phyloP scores from a whole-genome alignment of 495 filamentous ascomycete species.

The Aspergillus carlsbadensis region DNA sequence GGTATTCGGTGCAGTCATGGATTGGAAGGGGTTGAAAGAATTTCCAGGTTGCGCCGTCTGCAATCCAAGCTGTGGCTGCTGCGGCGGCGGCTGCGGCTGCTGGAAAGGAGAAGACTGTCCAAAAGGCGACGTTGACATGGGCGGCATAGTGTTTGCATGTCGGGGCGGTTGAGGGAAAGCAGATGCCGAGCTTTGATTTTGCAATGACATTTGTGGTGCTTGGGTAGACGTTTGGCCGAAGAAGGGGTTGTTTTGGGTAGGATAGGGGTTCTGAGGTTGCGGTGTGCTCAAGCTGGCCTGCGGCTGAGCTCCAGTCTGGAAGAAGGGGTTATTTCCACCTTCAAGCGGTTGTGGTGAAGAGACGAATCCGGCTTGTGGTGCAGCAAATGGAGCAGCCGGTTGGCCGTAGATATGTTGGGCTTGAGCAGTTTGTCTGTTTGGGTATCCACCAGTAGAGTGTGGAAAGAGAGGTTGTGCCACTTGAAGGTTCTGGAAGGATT shows the following conservation, averaged over 20 bases:
- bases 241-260: slow-evolving; percentile 52
- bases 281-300: slow-evolving; percentile 37
- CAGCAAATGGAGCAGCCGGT: slow-evolving; percentile 59
- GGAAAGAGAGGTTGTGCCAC: slow-evolving; percentile 74
- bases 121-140: slow-evolving; percentile 34
- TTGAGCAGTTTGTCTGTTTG: slow-evolving; percentile 50
- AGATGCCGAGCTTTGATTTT: slow-evolving; percentile 26
- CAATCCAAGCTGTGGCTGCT: slow-evolving; percentile 14
- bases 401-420: slow-evolving; percentile 51
- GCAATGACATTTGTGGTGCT: slow-evolving; percentile 28
- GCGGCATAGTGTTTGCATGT: slow-evolving; percentile 47
- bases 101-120: slow-evolving; percentile 37
- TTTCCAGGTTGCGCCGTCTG: slow-evolving; percentile 16
- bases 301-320: slow-evolving; percentile 46
- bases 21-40: slow-evolving; percentile 39
- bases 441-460: slow-evolving; percentile 77
- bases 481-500: slow-evolving; percentile 72
- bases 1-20: slow-evolving; percentile 30
- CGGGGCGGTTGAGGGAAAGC: slow-evolving; percentile 26
- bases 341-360: slow-evolving; percentile 43
- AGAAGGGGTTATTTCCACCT: slow-evolving; percentile 65
- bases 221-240: slow-evolving; percentile 40
- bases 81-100: slow-evolving; percentile 31
- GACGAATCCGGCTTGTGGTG: slow-evolving; percentile 49
- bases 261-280: slow-evolving; percentile 28